Evolutionary conservation across 345 rosid genomes (phyloP).

Genomic region (Clausena lansium): DNA sequence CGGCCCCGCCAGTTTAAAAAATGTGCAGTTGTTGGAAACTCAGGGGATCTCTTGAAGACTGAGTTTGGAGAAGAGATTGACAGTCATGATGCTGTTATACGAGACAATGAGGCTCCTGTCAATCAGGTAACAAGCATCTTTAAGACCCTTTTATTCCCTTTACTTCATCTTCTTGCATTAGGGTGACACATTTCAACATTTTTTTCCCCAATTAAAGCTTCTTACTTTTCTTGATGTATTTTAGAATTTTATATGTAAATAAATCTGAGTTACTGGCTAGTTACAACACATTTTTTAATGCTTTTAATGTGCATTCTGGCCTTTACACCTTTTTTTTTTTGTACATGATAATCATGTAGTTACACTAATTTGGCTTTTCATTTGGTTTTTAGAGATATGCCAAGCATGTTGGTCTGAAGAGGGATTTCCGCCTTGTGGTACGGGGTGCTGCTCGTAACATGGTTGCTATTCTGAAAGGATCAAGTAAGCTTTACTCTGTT

Average conservation of each 20-base stretch:
- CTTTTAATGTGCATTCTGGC: background rate
- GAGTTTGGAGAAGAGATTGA: constrained; percentile 89
- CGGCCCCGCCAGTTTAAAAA: constrained; percentile 72
- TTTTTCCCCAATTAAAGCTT: background rate
- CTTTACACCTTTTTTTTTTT: constrained; percentile 15
- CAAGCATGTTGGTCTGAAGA: constrained; percentile 83
- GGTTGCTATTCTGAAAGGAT: constrained; percentile 77
- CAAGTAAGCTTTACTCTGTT: constrained; percentile 45
- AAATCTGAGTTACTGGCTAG: constrained; percentile 8
- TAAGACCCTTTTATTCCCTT: background rate
- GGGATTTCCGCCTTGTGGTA: constrained; percentile 94
- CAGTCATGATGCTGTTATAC: constrained; percentile 86
- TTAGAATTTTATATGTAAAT: background rate
- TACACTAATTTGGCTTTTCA: constrained; percentile 17
- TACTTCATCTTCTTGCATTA: background rate
- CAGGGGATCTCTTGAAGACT: constrained; percentile 90
- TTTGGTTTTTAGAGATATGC: constrained; percentile 66
- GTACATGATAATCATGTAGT: background rate
- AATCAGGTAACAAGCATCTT: constrained; percentile 49
- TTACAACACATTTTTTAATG: background rate
- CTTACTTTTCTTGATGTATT: background rate
- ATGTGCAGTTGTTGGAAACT: constrained; percentile 96
- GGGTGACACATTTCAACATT: background rate
- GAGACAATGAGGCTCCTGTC: constrained; percentile 98
- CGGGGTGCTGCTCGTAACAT: constrained; percentile 97